Percentiles rank a stretch among this genome's conserved stretches.
phyloP scores from a whole-genome alignment of 1,284 basidiomycete species.

The Phlebopus sp. region DNA sequence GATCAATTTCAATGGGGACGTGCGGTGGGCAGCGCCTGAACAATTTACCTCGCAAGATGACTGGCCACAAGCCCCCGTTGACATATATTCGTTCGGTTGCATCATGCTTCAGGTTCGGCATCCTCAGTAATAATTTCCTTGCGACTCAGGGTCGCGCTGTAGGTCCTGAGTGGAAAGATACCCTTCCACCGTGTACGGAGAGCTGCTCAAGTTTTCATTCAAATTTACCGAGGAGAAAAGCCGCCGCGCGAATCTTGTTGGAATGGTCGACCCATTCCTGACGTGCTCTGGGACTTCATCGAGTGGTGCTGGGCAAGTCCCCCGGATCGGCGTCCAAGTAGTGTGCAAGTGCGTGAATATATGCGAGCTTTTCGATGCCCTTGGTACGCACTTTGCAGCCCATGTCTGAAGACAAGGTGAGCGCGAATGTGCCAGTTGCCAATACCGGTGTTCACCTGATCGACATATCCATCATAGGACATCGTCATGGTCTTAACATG shows the following conservation, averaged over 20 bases:
- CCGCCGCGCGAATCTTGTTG: conserved; percentile 17
- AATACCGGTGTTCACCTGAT: too few relatives aligned
- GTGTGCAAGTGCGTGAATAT: too few relatives aligned
- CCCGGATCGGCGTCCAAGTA: conserved; percentile 15
- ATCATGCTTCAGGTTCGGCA: conserved; percentile 27
- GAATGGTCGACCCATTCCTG: conserved; percentile 22
- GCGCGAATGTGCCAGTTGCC: too few relatives aligned
- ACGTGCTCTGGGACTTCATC: conserved; percentile 25
- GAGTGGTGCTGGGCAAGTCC: conserved; percentile 19
- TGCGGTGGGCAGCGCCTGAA: conserved; percentile 30
- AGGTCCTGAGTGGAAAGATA: conserved; percentile 25
- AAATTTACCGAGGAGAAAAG: conserved; percentile 8
- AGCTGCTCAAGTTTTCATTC: conserved; percentile 21
- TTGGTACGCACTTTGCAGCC: too few relatives aligned
- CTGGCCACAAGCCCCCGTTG: conserved; percentile 22
- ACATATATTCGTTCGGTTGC: conserved; percentile 29
- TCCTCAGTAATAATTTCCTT: neutral
- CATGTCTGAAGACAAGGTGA: too few relatives aligned
- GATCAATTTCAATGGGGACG: conserved; percentile 26
- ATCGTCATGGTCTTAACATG: too few relatives aligned
- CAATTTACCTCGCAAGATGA: conserved; percentile 10
- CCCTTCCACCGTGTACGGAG: conserved; percentile 22
- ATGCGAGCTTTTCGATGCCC: too few relatives aligned
- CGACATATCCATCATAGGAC: too few relatives aligned
- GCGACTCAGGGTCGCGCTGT: conserved; percentile 1